Evolutionary conservation across 1,139 yeast species (phyloP).

Genomic region (Suhomyces coccinellae): DNA sequence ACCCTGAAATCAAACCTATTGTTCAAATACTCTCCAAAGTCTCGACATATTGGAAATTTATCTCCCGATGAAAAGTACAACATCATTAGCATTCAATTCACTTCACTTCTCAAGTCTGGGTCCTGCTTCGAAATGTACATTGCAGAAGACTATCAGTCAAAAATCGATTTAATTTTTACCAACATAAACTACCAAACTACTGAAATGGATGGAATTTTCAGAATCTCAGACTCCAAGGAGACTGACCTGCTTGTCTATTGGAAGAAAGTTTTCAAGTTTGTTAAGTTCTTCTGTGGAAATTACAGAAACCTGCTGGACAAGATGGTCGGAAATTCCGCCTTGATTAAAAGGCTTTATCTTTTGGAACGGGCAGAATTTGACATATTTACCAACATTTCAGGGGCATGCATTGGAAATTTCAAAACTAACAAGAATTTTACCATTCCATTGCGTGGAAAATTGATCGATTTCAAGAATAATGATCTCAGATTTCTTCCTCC

Average conservation of each 20-base stretch:
- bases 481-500: conserved; percentile 36
- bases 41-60: conserved; percentile 5
- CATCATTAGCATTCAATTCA: conserved; percentile 23
- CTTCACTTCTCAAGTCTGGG: conserved; percentile 23
- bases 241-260: conserved; percentile 1
- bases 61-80: conserved; percentile 19
- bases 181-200: conserved; percentile 24
- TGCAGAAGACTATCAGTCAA: conserved; percentile 10
- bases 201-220: conserved; percentile 22
- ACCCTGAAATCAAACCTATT: not conserved
- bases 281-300: conserved; percentile 12
- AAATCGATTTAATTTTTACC: conserved; percentile 21
- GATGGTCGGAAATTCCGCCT: conserved; percentile 5
- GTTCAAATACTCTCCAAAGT: not conserved
- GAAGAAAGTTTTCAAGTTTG: conserved; percentile 7
- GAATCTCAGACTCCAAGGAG: conserved; percentile 1
- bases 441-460: conserved; percentile 23
- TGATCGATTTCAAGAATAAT: conserved; percentile 37
- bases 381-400: conserved; percentile 1
- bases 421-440: not conserved
- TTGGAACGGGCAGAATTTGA: conserved; percentile 10
- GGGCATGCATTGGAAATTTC: not conserved
- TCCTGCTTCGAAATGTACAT: conserved; percentile 18
- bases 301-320: conserved; percentile 5
- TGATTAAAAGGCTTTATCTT: conserved; percentile 10